Conservation (phyloP, 139 green algal genomes). For the Volvox africanus region DNA sequence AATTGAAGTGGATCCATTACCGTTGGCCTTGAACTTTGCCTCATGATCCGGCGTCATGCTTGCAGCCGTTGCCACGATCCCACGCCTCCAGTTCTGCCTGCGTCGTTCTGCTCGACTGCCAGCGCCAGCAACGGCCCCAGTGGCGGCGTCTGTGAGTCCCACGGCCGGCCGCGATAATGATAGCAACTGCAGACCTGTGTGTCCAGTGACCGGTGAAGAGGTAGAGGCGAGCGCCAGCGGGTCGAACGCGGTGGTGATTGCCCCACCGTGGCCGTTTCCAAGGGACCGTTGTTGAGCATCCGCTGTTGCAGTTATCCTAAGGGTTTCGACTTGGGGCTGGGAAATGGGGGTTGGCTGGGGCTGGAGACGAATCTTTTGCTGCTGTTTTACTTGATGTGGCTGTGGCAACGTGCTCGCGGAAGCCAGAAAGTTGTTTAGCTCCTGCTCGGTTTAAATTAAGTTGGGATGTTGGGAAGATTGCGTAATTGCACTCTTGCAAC, state of each 20-base stretch:
- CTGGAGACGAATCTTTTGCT: no score
- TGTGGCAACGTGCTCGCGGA: no score
- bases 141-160: background rate
- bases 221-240: background rate
- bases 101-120: constrained; percentile 23
- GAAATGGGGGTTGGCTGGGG: no score
- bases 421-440: no score
- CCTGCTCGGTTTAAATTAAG: no score
- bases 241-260: background rate
- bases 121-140: background rate
- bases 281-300: no score
- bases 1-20: background rate
- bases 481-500: no score
- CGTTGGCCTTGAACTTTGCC: constrained; percentile 1
- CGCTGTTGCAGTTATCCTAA: no score
- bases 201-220: background rate
- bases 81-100: constrained; percentile 4
- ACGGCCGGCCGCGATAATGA: background rate
- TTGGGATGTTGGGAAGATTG: no score
- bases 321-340: no score
- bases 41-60: background rate
- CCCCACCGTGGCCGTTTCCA: no score
- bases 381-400: no score
- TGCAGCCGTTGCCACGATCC: background rate
- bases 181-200: background rate